Evolutionary conservation across 164 flowering plant species (phyloP), one percentile per base, ranked within the genome.

Genomic region (Vitis rupestris): DNA sequence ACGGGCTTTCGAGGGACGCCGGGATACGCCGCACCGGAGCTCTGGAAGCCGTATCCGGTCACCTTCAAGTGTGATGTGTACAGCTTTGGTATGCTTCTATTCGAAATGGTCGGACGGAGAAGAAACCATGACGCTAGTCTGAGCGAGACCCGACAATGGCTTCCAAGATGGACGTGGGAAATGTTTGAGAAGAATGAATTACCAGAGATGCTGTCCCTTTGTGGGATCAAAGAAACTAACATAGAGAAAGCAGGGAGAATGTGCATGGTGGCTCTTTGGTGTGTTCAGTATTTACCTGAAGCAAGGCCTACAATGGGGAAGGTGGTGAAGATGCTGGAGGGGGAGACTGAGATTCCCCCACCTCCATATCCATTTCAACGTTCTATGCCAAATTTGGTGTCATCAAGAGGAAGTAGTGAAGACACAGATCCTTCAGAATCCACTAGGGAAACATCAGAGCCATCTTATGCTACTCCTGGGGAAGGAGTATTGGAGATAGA

Each of bases 321-420:
- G 17, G 63, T 67, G 65, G 65, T 62, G 51, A 62, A 44, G 50
- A 62, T 62, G 65, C 23, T 48, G 37, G 52, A 67, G 8, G 50
- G 55, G 19, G 44, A 12, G 8, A 14, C 16, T 5, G 50, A 57
- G 29, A 59, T 48, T 58, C 8, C 55, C 3, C 13, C 44, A 2
- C 70, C 63, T 4, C 55, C 63, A 16, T 47, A 58, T 8, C 63
- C 54, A 57, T 58, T 58, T 49, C n/a, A 57, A n/a, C 13, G 19
- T 67, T 12, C 50, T 16, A 30, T 57, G 29, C 54, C 74, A 70
- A 10, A 50, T 4, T 23, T 57, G 9, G 62, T 15, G 5, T 59
- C 9, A 23, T 12, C 59, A 16, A 69, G 30, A 44, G 54, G 23
- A 63, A n/a, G 19, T 6, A 65, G 14, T 13, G 53, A 13, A 50